Conservation (phyloP, 2,329 filamentous ascomycete species). For the Fusarium bactridioides region DNA sequence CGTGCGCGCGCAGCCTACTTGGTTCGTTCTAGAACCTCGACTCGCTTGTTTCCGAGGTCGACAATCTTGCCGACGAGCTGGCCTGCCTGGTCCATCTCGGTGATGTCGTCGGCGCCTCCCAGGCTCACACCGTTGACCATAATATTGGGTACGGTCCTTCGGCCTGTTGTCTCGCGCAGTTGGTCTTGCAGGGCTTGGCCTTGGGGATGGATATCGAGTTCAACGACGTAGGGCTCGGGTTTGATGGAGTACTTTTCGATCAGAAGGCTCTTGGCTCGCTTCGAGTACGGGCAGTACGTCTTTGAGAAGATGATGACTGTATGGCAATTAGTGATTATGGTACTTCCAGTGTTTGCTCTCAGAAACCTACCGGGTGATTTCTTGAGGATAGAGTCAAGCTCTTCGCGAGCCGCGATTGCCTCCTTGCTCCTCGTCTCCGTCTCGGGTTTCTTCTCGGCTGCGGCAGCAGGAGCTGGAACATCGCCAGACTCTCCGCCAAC, state of each 20-base stretch:
- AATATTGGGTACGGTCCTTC: conserved; percentile 90
- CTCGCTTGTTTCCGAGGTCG: conserved; percentile 74
- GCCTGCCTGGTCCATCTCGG: conserved; percentile 71
- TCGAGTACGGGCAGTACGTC: conserved; percentile 87
- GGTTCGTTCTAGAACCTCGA: conserved; percentile 58
- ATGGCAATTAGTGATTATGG: conserved; percentile 12
- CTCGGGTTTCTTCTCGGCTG: conserved; percentile 48
- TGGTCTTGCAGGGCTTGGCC: conserved; percentile 76
- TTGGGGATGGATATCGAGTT: conserved; percentile 83
- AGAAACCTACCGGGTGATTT: conserved; percentile 76
- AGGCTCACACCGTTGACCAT: conserved; percentile 88
- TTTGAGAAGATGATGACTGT: conserved; percentile 96
- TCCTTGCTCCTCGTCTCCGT: conserved; percentile 66
- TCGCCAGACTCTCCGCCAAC: conserved; percentile 23
- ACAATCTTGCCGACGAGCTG: conserved; percentile 76
- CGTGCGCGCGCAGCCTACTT: neutral
- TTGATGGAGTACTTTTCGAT: conserved; percentile 85
- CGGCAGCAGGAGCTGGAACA: conserved; percentile 8
- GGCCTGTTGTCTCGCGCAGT: conserved; percentile 76
- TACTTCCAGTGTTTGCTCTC: neutral
- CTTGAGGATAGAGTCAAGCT: conserved; percentile 82
- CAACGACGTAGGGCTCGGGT: conserved; percentile 85
- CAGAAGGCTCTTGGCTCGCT: conserved; percentile 83
- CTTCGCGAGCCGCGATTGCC: conserved; percentile 71
- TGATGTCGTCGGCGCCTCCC: conserved; percentile 88